Conservation (phyloP, 257 asterid species). For the Buddleja alternifolia region DNA sequence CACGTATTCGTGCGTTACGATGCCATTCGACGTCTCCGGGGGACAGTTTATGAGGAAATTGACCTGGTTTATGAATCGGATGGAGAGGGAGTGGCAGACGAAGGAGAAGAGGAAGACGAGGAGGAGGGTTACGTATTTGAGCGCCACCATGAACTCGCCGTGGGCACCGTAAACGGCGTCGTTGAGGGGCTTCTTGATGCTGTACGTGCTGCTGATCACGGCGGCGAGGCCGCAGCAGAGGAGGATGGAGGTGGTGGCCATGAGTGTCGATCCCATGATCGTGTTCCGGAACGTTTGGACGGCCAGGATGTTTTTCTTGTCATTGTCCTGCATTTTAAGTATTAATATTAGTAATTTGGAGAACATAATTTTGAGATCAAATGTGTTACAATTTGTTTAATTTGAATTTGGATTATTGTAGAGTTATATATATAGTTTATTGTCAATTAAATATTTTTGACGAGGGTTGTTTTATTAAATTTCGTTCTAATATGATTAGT, state of each 20-base stretch:
- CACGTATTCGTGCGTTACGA: constrained; percentile 65
- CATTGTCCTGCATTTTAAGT: constrained; percentile 65
- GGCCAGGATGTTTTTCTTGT: constrained; percentile 88
- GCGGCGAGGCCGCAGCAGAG: constrained; percentile 87
- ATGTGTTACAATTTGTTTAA: background rate
- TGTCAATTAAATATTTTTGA: too few relatives aligned
- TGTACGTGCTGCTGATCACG: constrained; percentile 89
- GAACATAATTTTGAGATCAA: background rate
- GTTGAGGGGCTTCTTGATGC: constrained; percentile 78
- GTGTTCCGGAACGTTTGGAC: constrained; percentile 86
- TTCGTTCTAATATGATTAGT: too few relatives aligned
- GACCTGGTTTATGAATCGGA: constrained; percentile 84
- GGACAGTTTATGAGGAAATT: constrained; percentile 86
- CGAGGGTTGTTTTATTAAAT: too few relatives aligned
- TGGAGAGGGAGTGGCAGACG: constrained; percentile 77
- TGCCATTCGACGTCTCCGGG: constrained; percentile 34
- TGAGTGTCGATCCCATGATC: constrained; percentile 87
- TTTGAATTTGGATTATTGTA: too few relatives aligned
- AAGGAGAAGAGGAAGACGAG: constrained; percentile 72
- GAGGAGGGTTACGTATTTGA: constrained; percentile 76
- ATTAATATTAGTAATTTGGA: too few relatives aligned
- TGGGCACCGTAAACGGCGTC: constrained; percentile 84
- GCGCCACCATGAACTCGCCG: constrained; percentile 88
- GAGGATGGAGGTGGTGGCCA: constrained; percentile 95
- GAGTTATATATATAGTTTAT: too few relatives aligned